Evolutionary conservation across 208 protist species (phyloP), one percentile per base, ranked within the genome.

Genomic region (Trichomonas tenax): DNA sequence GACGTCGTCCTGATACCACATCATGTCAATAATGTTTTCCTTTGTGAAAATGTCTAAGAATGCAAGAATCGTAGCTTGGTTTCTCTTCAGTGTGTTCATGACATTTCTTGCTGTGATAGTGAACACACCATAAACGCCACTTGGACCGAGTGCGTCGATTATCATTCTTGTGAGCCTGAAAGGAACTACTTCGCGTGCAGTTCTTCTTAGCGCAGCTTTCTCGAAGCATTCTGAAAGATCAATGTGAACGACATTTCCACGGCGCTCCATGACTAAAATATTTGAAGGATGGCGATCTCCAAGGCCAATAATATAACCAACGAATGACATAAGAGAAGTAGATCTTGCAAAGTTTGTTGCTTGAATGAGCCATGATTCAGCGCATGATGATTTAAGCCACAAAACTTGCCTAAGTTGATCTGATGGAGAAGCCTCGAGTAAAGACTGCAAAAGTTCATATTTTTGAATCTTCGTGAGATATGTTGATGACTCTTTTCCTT

Each of bases 161-260:
- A 82, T 23, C 93, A 96, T 96, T 45, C 93, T 96, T 31, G 93
- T 96, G 1, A 96, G 34, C 41, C 93, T 72, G 34, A 96, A 96
- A 36, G 93, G 93, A 58, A 93, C 86, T 38, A 44, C 45, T 93
- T 93, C 86, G 38, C 45, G 40, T 17, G 44, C 86, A 38, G 14
- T 48, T 40, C 17, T 38, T 15, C 86, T 34, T 15, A 93, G 38
- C 9, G 41, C 45, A 17, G 86, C 86, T 17, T 93, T 93, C 46
- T 93, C 86, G 34, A 93, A 93, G 31, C 9, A 8, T 9, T 93
- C 86, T 0, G 14, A 34, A 6, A 93, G 46, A 38, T 93, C 86
- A 38, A 93, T 93, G 46, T 93, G 86, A 23, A 93, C 86, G 38
- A 93, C 86, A 51, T 93, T 93, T 23, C 86, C 86, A 21, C 40